Percentiles rank a stretch among this genome's conserved stretches.
These are phyloP conservation scores for Scytalidium lignicola DNA, from an alignment of 2,329 filamentous ascomycete species.

Conservation along the genomic window DNA sequence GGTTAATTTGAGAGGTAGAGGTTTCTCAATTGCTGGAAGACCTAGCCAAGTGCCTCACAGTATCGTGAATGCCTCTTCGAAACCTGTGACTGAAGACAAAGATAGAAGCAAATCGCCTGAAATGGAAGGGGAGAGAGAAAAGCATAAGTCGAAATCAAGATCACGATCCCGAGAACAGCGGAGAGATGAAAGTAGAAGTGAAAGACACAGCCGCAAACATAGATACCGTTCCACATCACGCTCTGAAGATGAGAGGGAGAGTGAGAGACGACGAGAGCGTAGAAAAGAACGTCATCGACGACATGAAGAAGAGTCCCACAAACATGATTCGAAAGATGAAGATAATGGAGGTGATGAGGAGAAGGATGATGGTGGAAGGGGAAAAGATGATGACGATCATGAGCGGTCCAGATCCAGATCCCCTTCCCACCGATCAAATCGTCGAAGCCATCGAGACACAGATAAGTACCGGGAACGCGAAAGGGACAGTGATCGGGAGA, in stretches of 20 bases:
- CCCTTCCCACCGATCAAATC: conserved; percentile 50
- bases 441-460: conserved; percentile 57
- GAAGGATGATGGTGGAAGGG: conserved; percentile 13
- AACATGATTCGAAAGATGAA: conserved; percentile 11
- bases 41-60: conserved; percentile 15
- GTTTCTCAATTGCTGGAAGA: conserved; percentile 32
- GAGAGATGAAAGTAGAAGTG: conserved; percentile 19
- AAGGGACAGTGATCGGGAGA: conserved; percentile 36
- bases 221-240: conserved; percentile 24
- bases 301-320: conserved; percentile 18
- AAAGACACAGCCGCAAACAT: conserved; percentile 23
- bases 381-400: conserved; percentile 34
- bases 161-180: conserved; percentile 27
- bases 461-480: conserved; percentile 43
- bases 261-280: conserved; percentile 25
- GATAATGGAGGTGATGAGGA: conserved; percentile 12
- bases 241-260: conserved; percentile 27
- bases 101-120: conserved; percentile 21
- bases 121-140: conserved; percentile 19
- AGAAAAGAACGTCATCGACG: conserved; percentile 21
- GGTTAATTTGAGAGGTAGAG: conserved; percentile 48
- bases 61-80: conserved; percentile 20
- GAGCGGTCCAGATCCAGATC: conserved; percentile 63
- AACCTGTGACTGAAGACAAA: conserved; percentile 17
- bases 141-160: conserved; percentile 21